phyloP scores from a whole-genome alignment of 2,329 filamentous ascomycete genomes.

The Westerdykella sp. region DNA sequence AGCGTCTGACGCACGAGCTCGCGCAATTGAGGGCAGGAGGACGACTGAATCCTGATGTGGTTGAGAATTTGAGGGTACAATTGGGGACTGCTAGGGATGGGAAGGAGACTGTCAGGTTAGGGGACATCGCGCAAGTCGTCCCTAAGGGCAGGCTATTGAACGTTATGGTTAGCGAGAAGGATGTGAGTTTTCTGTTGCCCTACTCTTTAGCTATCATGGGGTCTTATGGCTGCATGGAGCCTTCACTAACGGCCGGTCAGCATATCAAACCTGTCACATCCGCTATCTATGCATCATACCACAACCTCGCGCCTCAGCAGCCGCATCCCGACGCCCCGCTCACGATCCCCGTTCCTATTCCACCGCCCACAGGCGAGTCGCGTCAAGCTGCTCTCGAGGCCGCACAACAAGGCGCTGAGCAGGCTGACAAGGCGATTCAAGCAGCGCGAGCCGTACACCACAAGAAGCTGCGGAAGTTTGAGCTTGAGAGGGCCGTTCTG shows the following conservation, averaged over 20 bases:
- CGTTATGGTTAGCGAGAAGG: constrained; percentile 59
- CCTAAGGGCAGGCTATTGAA: constrained; percentile 57
- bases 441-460: constrained; percentile 44
- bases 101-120: constrained; percentile 50
- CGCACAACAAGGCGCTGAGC: constrained; percentile 40
- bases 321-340: constrained; percentile 45
- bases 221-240: constrained; percentile 2
- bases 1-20: constrained; percentile 55
- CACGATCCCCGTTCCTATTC: constrained; percentile 51
- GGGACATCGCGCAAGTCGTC: constrained; percentile 61
- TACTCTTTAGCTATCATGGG: background rate
- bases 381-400: constrained; percentile 37
- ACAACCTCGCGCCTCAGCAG: constrained; percentile 48
- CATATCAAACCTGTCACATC: constrained; percentile 51
- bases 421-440: constrained; percentile 38
- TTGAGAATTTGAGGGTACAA: constrained; percentile 57
- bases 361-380: constrained; percentile 53
- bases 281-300: constrained; percentile 47
- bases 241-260: constrained; percentile 21
- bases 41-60: constrained; percentile 54
- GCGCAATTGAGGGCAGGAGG: constrained; percentile 58
- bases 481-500: constrained; percentile 38
- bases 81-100: constrained; percentile 42
- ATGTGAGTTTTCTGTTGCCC: constrained; percentile 41
- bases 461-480: constrained; percentile 43